Evolutionary conservation across 2,329 filamentous ascomycete species (phyloP), one percentile per base, ranked within the genome.

Genomic region (Peltaster fructicola): DNA sequence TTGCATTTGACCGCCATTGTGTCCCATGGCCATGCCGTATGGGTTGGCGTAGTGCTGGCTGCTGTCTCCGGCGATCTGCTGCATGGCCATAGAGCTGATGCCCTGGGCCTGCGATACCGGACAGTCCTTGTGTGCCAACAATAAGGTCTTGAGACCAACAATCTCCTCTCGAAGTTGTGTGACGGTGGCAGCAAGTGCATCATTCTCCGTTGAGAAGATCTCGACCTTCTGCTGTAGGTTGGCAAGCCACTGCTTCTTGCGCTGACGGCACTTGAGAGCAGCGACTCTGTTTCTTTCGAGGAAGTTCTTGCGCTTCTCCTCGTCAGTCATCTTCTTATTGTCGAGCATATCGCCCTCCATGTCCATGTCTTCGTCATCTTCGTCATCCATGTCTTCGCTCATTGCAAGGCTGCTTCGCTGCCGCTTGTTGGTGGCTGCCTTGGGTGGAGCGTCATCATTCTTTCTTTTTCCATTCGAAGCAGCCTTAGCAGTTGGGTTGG

Each of bases 291-390:
- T 98, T 14, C 88, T 67, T 47, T 98, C 88, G 3, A 98, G 61
- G 52, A 98, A 98, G 49, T 95, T 98, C 57, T 90, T 92, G 20
- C 88, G 68, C 61, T 98, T 98, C 58, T 98, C 88, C 45, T 95
- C 88, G 29, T 95, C 88, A 0, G 84, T 93, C 81, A 93, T 91
- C 60, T 92, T 93, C 50, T 72, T 76, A 20, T 60, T 58, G 40
- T 74, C 68, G 19, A 61, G 57, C 26, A 42, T 39, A 20, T 34
- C 31, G 17, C 38, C 41, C 26, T 55, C 53, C 30, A 46, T 38
- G 22, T 53, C 48, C 8, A 30, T 29, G 33, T 23, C 41, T n/a
- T 51, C 49, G 9, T 44, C 38, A 4, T 33, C 30, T 14, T 51
- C 50, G 4, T 58, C 52, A 23, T 68, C 59, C 24, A 61, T 63